Percentiles rank a stretch among this genome's conserved stretches.
Evolutionary conservation across 2,329 filamentous ascomycete genomes (phyloP).

Genomic region (Rhynchosporium secalis): DNA sequence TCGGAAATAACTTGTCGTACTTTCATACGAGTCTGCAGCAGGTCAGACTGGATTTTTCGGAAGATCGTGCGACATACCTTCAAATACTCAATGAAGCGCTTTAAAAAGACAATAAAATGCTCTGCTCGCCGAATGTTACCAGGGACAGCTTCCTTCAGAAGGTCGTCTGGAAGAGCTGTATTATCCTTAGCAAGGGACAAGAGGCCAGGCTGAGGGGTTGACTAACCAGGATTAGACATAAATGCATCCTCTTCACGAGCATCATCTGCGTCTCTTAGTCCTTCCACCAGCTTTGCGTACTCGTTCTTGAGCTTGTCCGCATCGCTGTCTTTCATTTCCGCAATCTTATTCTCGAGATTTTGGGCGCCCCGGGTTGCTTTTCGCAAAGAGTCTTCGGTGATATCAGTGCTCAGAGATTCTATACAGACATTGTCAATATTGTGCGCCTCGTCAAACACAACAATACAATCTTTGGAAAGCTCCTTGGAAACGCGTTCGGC

Average conservation of each 20-base stretch:
- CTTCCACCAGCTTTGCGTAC: conserved; percentile 93
- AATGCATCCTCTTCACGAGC: conserved; percentile 91
- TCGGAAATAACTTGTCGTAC: conserved; percentile 96
- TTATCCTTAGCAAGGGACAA: conserved; percentile 17
- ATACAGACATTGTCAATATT: conserved; percentile 99
- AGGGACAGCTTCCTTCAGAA: conserved; percentile 92
- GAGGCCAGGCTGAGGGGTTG: neutral
- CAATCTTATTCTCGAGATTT: conserved; percentile 87
- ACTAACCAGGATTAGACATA: conserved; percentile 78
- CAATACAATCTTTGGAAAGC: conserved; percentile 95
- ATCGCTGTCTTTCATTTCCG: conserved; percentile 94
- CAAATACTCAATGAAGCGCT: conserved; percentile 95
- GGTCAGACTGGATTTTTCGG: conserved; percentile 18
- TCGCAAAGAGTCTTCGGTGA: conserved; percentile 90
- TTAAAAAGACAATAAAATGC: conserved; percentile 92
- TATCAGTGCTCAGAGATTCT: conserved; percentile 92
- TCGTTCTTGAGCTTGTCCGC: conserved; percentile 92
- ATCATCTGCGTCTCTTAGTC: conserved; percentile 83
- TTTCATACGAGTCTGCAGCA: conserved; percentile 86
- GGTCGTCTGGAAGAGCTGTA: conserved; percentile 79
- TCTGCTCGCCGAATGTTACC: conserved; percentile 95
- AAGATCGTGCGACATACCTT: conserved; percentile 51
- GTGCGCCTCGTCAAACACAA: conserved; percentile 98
- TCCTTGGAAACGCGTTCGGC: conserved; percentile 81
- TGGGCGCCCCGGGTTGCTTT: conserved; percentile 88